phyloP scores from a whole-genome alignment of 495 filamentous ascomycete species.

The Lasiosphaeriaceae sp. region DNA sequence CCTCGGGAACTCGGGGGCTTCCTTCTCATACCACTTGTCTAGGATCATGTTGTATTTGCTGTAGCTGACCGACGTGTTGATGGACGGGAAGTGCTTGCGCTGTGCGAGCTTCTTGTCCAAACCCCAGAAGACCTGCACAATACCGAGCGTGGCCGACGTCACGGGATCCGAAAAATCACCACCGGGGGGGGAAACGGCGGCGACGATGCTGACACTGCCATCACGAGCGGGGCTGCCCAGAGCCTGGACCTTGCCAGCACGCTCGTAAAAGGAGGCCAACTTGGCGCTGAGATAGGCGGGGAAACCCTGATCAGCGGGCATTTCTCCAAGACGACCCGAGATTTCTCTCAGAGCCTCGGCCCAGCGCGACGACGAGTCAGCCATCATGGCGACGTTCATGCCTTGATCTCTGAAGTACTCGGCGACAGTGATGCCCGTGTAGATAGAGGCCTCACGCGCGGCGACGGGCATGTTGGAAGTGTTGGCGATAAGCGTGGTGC shows the following conservation, averaged over 20 bases:
- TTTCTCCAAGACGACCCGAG: conserved; percentile 97
- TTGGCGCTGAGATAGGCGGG: conserved; percentile 96
- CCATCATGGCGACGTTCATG: conserved; percentile 99
- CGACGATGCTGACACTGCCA: conserved; percentile 96
- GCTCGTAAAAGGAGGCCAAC: conserved; percentile 97
- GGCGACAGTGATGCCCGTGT: conserved; percentile 96
- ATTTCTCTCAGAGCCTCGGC: conserved; percentile 98
- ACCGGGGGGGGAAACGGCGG: conserved; percentile 93
- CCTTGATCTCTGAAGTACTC: conserved; percentile 99
- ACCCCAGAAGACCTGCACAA: conserved; percentile 99
- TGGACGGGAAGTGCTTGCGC: conserved; percentile 97
- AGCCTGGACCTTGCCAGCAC: conserved; percentile 80
- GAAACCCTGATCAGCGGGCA: conserved; percentile 99
- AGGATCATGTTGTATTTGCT: conserved; percentile 89
- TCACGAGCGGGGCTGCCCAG: conserved; percentile 83
- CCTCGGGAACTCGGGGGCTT: conserved; percentile 89
- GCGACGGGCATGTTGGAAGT: conserved; percentile 99
- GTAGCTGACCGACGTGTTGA: conserved; percentile 95
- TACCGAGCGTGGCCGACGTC: conserved; percentile 88
- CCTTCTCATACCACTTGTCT: conserved; percentile 88
- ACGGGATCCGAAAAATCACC: conserved; percentile 99
- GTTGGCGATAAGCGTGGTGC: conserved; percentile 95
- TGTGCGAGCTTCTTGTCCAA: conserved; percentile 99
- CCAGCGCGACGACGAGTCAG: conserved; percentile 97
- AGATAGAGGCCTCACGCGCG: conserved; percentile 97